Conservation (phyloP, 306 rosid species). For the Leucaena leucocephala region DNA sequence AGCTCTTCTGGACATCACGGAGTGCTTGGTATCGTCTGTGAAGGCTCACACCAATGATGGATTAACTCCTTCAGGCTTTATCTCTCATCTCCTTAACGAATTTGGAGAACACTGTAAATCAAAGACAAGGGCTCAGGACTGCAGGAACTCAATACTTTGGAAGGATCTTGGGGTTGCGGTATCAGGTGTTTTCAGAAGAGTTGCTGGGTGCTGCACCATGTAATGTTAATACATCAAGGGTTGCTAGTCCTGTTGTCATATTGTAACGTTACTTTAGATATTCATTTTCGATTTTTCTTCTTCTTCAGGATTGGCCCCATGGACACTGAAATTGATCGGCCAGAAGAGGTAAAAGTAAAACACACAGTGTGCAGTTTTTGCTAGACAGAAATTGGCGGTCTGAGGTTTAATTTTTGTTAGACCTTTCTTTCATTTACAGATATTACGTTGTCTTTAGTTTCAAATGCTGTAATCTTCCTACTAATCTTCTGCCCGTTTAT, state of each 20-base stretch:
- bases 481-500: slow-evolving; percentile 20
- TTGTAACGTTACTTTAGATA: slow-evolving; percentile 13
- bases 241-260: background rate
- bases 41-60: slow-evolving; percentile 32
- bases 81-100: slow-evolving; percentile 34
- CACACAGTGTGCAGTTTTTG: background rate
- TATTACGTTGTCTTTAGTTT: slow-evolving; percentile 3
- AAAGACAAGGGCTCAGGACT: slow-evolving; percentile 19
- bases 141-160: slow-evolving; percentile 47
- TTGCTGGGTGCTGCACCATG: slow-evolving; percentile 49
- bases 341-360: slow-evolving; percentile 49
- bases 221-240: slow-evolving; percentile 31
- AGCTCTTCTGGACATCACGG: slow-evolving; percentile 47
- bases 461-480: background rate
- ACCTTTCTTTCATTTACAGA: slow-evolving; percentile 8
- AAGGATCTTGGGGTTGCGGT: slow-evolving; percentile 49
- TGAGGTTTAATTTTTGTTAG: slow-evolving; percentile 15
- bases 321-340: slow-evolving; percentile 38
- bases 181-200: slow-evolving; percentile 36
- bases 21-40: slow-evolving; percentile 42
- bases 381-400: background rate
- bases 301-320: slow-evolving; percentile 50
- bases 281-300: slow-evolving; percentile 28
- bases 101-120: slow-evolving; percentile 40
- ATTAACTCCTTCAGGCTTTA: slow-evolving; percentile 47